Conservation (phyloP, 352 stramenopile species). For the Pseudoperonospora humuli region DNA sequence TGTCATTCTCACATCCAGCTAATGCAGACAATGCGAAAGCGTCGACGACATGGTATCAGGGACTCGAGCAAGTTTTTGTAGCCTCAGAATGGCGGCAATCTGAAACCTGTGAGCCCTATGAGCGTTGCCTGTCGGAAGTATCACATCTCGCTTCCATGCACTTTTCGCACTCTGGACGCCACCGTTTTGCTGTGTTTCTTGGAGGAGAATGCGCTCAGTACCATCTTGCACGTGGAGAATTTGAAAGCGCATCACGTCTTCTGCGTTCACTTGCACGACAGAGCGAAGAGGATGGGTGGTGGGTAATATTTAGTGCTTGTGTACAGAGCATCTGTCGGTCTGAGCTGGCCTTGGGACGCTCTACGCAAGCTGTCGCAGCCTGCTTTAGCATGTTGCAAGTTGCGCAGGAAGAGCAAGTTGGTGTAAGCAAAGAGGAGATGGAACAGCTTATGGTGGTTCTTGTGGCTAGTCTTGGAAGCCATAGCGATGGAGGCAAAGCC, state of each 20-base stretch:
- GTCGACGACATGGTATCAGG: conserved; percentile 41
- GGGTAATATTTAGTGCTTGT: conserved; percentile 42
- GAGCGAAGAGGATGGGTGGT: conserved; percentile 77
- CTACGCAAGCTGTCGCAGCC: conserved; percentile 41
- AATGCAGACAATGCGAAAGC: neutral
- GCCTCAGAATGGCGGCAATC: conserved; percentile 9
- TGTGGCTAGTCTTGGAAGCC: conserved; percentile 30
- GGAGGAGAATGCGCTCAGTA: conserved; percentile 59
- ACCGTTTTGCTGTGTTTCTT: conserved; percentile 75
- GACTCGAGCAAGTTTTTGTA: conserved; percentile 38
- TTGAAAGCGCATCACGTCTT: conserved; percentile 53
- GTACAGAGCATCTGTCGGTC: conserved; percentile 47
- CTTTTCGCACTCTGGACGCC: conserved; percentile 56
- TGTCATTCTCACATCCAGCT: conserved; percentile 2
- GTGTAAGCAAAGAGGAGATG: conserved; percentile 40
- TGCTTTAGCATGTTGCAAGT: conserved; percentile 61
- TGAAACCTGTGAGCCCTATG: conserved; percentile 24
- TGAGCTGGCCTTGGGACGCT: conserved; percentile 45
- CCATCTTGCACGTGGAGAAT: conserved; percentile 44
- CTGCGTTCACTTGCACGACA: conserved; percentile 62
- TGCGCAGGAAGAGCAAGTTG: conserved; percentile 37
- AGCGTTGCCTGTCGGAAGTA: conserved; percentile 61
- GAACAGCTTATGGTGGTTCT: conserved; percentile 40
- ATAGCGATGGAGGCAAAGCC: neutral
- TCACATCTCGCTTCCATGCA: conserved; percentile 71